Evolutionary conservation across 2,329 filamentous ascomycete species (phyloP).

Genomic region (Claviceps sorghi): DNA sequence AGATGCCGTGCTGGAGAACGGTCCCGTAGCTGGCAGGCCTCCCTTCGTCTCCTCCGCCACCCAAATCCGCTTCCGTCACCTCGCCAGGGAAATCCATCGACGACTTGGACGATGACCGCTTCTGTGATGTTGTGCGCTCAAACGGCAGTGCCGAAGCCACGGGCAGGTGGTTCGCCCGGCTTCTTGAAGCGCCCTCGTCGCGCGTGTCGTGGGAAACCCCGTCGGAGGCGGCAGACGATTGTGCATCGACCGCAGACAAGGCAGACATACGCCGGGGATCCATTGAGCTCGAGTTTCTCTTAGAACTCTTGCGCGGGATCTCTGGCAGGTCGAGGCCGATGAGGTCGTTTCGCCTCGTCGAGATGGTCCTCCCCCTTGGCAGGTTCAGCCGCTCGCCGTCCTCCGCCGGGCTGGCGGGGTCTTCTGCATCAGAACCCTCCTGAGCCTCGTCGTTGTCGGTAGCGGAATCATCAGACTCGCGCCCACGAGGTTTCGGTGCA

Average conservation of each 20-base stretch:
- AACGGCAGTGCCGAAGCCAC: constrained; percentile 33
- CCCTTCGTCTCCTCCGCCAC: constrained; percentile 23
- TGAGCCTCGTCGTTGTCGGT: constrained; percentile 31
- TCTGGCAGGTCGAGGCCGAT: constrained; percentile 28
- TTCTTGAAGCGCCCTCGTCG: constrained; percentile 3
- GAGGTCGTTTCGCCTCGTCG: background rate
- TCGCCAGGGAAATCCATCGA: constrained; percentile 34
- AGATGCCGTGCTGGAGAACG: constrained; percentile 44
- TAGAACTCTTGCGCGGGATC: constrained; percentile 61
- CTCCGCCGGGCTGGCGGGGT: constrained; percentile 15
- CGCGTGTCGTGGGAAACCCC: constrained; percentile 7
- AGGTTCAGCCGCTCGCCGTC: constrained; percentile 12
- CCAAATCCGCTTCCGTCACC: constrained; percentile 26
- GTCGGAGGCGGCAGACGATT: constrained; percentile 7
- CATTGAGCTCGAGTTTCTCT: constrained; percentile 36
- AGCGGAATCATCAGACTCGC: constrained; percentile 23
- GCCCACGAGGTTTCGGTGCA: constrained; percentile 12
- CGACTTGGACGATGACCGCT: constrained; percentile 34
- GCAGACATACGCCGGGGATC: constrained; percentile 13
- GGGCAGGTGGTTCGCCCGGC: constrained; percentile 6
- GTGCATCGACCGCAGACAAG: constrained; percentile 1
- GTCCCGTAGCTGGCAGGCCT: constrained; percentile 39
- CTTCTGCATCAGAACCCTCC: constrained; percentile 30
- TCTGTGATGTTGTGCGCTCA: constrained; percentile 39
- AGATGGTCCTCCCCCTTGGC: constrained; percentile 2